Evolutionary conservation across 1,139 yeast species (phyloP), one percentile per base, ranked within the genome.

Genomic region (Pichia norvegensis): DNA sequence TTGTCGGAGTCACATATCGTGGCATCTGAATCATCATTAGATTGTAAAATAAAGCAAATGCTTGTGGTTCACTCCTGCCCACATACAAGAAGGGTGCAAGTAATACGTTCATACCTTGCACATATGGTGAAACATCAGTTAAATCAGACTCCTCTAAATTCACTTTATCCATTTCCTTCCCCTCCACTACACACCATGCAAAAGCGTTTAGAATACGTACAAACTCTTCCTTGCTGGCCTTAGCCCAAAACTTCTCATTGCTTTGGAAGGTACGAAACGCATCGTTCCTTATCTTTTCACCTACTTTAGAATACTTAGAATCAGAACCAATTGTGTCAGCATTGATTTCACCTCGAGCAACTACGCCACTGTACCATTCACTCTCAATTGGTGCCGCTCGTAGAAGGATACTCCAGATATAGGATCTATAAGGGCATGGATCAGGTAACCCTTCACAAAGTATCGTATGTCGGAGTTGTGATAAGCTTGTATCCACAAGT

Each of bases 101-200:
- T 33, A 88, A 63, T 1, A 88, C 92, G 60, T 90, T 90, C 81
- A 90, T 79, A 1, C 97, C 97, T 60, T 88, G 97, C 13, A 88
- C 96, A 60, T 88, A 88, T 58, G 64, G 75, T 4, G 66, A 62
- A 5, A 44, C 20, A 9, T 25, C 25, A 16, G 5, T 41, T n/a
- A 20, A 19, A 20, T 35, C 20, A 7, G 16, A 13, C 7, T 35
- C 37, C 7, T 35, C 37, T 9, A 35, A 20, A 9, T 35, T 35
- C 14, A 35, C 43, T 6, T 29, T 37, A 16, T 48, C 46, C 13
- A 43, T 29, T 7, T 49, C 53, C 22, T 54, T 55, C 7, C 56
- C 46, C 51, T 67, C 64, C 35, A 85, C 39, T 2, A 45, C 46
- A 37, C 49, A 47, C 54, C 54, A 73, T 1, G 95, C 95, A 57